Base-by-base conservation (phyloP, 2,329 filamentous ascomycete species). In the Lasiodiplodia sp. region DNA sequence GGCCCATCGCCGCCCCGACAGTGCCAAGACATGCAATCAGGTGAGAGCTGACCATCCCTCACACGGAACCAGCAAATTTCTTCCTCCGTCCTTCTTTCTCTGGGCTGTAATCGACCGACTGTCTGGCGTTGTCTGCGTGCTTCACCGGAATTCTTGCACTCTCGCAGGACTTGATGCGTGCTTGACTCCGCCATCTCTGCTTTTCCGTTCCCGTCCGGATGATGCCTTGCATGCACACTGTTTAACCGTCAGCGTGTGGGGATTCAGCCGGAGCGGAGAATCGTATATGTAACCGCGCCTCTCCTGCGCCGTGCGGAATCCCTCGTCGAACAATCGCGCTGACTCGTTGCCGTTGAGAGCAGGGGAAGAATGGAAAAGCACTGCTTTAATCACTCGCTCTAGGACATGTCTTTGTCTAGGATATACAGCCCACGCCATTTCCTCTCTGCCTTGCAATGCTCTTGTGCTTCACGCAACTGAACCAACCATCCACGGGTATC, bases 381-480 rank as follows among this genome's bases (percentile, higher is more conserved):
- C 14, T 49, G 6, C 23, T 52, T 49, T 34, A 47, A 52, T 64
- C 23, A 49, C 37, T 28, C 25, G 44, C 28, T 64, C 60, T 64
- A 64, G 47, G 60, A 64, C 25, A 64, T 52, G 28, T 63, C 44
- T 63, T 31, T n/a, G 5, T 64, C 60, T 64, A 64, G 47, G 23
- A n/a, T 37, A 38, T 52, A 64, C 47, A 52, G 28, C 60, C 23
- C 21, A 64, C 28, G n/a, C n/a, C 28, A 14, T 49, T 49, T 25
- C 31, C 25, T 4, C 31, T 47, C 8, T 14, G 31, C 44, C 47
- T 8, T 52, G 60, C 37, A 52, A n/a, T 31, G 37, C 44, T 49
- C 55, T 58, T 23, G n/a, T 23, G 34, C 37, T 58, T 21, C 34
- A 37, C 53, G 28, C 53, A 37, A 34, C 40, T 14, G 40, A 28